Base-by-base conservation (phyloP, 2,329 filamentous ascomycete species). In the Atkinsonella hypoxylon region DNA sequence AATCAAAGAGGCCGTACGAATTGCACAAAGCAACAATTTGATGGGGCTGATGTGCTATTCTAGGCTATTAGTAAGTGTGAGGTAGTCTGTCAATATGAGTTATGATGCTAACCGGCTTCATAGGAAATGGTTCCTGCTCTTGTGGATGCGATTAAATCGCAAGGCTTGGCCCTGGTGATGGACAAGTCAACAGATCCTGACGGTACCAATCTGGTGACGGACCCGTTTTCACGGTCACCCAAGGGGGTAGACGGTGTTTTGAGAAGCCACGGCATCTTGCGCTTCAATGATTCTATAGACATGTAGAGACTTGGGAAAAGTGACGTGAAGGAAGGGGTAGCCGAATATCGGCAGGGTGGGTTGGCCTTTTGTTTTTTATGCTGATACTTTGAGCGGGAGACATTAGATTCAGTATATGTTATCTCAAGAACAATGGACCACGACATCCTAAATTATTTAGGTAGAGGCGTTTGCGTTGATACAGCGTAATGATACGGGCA, bases 41-140 rank as follows among this genome's bases (percentile, higher is more conserved):
- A 98, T 98, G 93, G 93, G 93, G 3, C 67, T 98, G 61, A 87
- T 97, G 53, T 96, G 90, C 69, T 89, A 84, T 58, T 91, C 88
- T 32, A 80, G 85, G 57, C 74, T 98, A 56, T 68, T 98, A 72
- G 89, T 94, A 76, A 62, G 84, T 76, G 32, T 47, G 40, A 15
- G 15, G 18, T 13, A 30, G 42, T 15, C 4, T 30, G n/a, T 13
- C 17, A 15, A 18, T 18, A 3, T 11, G 15, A 9, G 10, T 5
- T 10, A 46, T 15, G n/a, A 41, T 41, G 41, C 48, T 49, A 13
- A 45, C 9, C 30, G 20, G 15, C 12, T 6, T 26, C 2, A 36
- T 9, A 95, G 89, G 87, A 94, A 54, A 89, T 95, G 72, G 90
- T 96, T 9, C 93, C 93, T 1, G 88, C 90, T 2, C 77, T 98